Evolutionary conservation across 2,329 filamentous ascomycete genomes (phyloP).

Genomic region (Fusarium incarnatum): DNA sequence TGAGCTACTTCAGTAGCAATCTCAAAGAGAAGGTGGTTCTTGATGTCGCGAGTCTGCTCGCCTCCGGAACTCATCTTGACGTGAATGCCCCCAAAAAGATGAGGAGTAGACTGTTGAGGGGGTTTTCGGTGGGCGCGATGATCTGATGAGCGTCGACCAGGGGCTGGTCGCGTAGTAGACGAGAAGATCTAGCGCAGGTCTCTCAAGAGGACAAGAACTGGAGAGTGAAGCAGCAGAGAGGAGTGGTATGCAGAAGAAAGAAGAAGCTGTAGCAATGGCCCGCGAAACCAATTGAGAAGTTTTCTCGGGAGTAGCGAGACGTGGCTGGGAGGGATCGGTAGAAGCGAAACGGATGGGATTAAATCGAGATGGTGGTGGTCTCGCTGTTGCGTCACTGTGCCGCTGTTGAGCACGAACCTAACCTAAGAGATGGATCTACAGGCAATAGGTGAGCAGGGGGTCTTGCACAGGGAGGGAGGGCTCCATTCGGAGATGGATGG

Average conservation of each 20-base stretch:
- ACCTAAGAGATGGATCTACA: constrained; percentile 43
- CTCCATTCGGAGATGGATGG: constrained; percentile 23
- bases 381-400: constrained; percentile 47
- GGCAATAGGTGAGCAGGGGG: constrained; percentile 35
- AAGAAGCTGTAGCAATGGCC: constrained; percentile 43
- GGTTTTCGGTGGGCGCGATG: constrained; percentile 28
- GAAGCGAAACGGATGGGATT: constrained; percentile 38
- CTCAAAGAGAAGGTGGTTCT: constrained; percentile 96
- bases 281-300: constrained; percentile 43
- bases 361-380: constrained; percentile 43
- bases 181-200: constrained; percentile 8
- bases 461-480: constrained; percentile 30
- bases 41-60: constrained; percentile 76
- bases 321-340: constrained; percentile 41
- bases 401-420: constrained; percentile 40
- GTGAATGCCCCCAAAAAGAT: constrained; percentile 17
- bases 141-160: constrained; percentile 36
- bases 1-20: constrained; percentile 97
- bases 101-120: constrained; percentile 21
- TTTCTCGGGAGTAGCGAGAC: constrained; percentile 40
- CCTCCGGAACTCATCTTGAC: constrained; percentile 61
- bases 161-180: constrained; percentile 23
- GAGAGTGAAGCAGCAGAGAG: constrained; percentile 7
- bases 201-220: constrained; percentile 16
- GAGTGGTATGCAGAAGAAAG: constrained; percentile 26